These are phyloP conservation scores for Tolypocladium guangdongense DNA, from an alignment of 2,329 filamentous ascomycete genomes.

Conservation along the genomic window DNA sequence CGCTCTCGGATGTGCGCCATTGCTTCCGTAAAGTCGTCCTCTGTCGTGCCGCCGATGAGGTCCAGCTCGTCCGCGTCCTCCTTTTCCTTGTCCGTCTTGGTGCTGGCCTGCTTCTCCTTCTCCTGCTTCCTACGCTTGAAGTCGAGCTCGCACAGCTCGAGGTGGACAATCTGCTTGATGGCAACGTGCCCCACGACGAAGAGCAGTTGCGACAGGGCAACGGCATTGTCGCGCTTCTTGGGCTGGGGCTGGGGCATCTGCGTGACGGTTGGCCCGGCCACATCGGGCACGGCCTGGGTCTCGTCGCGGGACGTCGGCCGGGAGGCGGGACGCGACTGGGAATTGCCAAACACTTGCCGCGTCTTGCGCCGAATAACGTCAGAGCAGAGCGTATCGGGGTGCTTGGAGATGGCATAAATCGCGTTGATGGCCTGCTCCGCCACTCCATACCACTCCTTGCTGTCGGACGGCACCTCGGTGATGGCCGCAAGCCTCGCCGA, in stretches of 20 bases:
- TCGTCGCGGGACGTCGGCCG: conserved; percentile 32
- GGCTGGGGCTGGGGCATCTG: conserved; percentile 13
- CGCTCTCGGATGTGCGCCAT: conserved; percentile 76
- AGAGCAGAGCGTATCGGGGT: conserved; percentile 87
- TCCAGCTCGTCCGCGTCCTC: conserved; percentile 78
- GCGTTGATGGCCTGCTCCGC: conserved; percentile 94
- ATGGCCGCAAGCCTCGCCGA: conserved; percentile 72
- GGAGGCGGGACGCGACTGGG: conserved; percentile 27
- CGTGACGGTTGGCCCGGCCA: conserved; percentile 22
- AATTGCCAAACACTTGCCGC: conserved; percentile 57
- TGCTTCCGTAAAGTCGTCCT: conserved; percentile 83
- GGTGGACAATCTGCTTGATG: conserved; percentile 97
- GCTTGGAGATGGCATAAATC: conserved; percentile 87
- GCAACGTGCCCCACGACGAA: conserved; percentile 95
- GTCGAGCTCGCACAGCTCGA: conserved; percentile 93
- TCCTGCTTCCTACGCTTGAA: conserved; percentile 95
- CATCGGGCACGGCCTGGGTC: conserved; percentile 21
- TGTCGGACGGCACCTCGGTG: conserved; percentile 74
- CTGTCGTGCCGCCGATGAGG: conserved; percentile 90
- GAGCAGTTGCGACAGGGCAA: conserved; percentile 77
- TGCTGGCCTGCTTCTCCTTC: conserved; percentile 56
- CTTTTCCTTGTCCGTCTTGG: conserved; percentile 40
- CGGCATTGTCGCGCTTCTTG: conserved; percentile 54
- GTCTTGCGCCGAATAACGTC: conserved; percentile 84
- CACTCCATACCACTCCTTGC: conserved; percentile 92